Evolutionary conservation across 306 rosid genomes (phyloP), one percentile per base, ranked within the genome.

Genomic region (Acacia acuminata): DNA sequence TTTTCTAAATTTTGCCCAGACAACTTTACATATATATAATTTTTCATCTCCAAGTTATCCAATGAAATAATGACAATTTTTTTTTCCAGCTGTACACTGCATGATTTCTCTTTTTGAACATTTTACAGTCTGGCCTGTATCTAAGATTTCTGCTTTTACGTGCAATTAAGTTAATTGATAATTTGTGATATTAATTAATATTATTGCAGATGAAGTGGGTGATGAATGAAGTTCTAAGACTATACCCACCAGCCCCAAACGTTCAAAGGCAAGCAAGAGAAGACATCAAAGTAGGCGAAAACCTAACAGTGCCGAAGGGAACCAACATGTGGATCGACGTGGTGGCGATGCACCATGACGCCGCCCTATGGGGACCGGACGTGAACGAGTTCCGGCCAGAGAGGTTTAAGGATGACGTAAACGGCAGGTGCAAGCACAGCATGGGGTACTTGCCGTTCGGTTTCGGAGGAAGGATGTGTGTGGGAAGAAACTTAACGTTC

Each of bases 401-500:
- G 75, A 79, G 94, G 80, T 91, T 91, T 76, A 79, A 58, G 82
- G 91, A 90, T n/a, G 89, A 87, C 83, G 75, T 81, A 2, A 77
- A 84, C 25, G 99, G 99, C 1, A 96, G 98, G 0, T 96, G 99
- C 89, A 88, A 80, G 32, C 93, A 93, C 88, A 93, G 89, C 85
- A 93, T 96, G 98, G 98, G 99, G 24, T 92, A 81, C 73, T 75
- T 96, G 85, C 97, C 98, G 0, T 96, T 96, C 63, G 99, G 99
- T 9, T 96, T 96, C 78, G 99, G 99, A 84, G 99, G 98, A 34
- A 90, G 99, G 32, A 92, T 93, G 97, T 96, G 99, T 78, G 89
- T 96, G 27, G 99, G 99, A 2, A 88, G 96, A 55, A 96, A 93
- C 90, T 81, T 96, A 81, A 87, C 91, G 14, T 83, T 90, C 22